Evolutionary conservation across 257 asterid genomes (phyloP).

Genomic region (Paraleonurus japonicus): DNA sequence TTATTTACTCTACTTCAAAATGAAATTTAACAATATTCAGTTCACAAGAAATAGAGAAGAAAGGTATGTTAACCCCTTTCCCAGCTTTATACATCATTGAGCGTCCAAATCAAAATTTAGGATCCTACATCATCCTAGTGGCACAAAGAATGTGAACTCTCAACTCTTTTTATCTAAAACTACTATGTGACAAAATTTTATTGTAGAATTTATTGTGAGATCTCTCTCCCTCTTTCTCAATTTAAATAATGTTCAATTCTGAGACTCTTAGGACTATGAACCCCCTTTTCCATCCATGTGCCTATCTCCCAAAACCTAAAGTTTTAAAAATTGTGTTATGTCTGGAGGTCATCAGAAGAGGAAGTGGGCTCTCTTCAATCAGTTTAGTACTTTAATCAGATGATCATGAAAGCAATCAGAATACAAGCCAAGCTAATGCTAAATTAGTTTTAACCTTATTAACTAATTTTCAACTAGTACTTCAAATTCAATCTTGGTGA

Average conservation of each 20-base stretch:
- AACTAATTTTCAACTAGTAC: neutral
- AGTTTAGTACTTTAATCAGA: neutral
- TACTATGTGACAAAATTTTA: neutral
- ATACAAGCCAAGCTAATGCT: neutral
- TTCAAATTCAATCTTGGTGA: neutral
- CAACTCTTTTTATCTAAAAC: neutral
- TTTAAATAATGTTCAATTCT: too few species aligned
- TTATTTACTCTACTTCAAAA: neutral
- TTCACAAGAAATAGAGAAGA: neutral
- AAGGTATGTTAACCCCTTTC: neutral
- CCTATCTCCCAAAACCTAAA: too few species aligned
- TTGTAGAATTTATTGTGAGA: too few species aligned
- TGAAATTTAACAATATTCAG: neutral
- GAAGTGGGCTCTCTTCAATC: neutral
- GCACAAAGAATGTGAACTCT: neutral
- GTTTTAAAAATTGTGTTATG: too few species aligned
- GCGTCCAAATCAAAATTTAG: slow-evolving; percentile 6
- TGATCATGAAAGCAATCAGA: neutral
- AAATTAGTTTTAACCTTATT: neutral
- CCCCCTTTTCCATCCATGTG: too few species aligned
- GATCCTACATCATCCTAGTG: neutral
- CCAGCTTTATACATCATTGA: neutral
- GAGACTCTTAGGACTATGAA: too few species aligned
- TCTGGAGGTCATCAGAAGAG: too few species aligned
- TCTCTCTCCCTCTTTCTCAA: too few species aligned